Conservation (phyloP, 768 basidiomycete genomes). For the Lentinus tigrinus region DNA sequence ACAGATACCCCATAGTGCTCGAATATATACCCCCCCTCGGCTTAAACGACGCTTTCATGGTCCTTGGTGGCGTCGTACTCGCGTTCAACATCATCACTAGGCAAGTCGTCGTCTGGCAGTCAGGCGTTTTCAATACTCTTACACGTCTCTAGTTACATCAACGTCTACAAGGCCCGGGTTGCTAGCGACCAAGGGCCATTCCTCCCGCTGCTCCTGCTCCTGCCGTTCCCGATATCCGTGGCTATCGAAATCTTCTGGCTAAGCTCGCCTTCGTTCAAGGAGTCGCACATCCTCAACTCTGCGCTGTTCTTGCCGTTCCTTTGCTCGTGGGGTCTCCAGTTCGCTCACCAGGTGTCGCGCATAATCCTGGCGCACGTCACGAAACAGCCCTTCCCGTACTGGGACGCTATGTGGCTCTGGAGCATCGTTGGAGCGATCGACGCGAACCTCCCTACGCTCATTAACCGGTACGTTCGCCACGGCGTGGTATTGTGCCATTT, state of each 20-base stretch:
- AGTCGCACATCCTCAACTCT: slow-evolving; percentile 72
- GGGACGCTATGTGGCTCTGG: slow-evolving; percentile 88
- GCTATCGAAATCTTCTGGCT: slow-evolving; percentile 83
- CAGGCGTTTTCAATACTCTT: too few species aligned
- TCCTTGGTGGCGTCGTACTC: slow-evolving; percentile 67
- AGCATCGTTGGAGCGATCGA: slow-evolving; percentile 76
- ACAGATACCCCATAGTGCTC: slow-evolving; percentile 47
- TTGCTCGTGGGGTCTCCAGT: slow-evolving; percentile 90
- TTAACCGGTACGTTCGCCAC: slow-evolving; percentile 55
- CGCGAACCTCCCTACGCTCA: slow-evolving; percentile 70
- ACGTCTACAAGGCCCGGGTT: slow-evolving; percentile 67
- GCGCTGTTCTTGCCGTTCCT: slow-evolving; percentile 84
- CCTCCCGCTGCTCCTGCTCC: slow-evolving; percentile 67
- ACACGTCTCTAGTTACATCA: slow-evolving; percentile 59
- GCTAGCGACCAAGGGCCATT: slow-evolving; percentile 40
- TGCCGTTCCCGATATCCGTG: slow-evolving; percentile 76
- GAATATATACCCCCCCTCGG: slow-evolving; percentile 60
- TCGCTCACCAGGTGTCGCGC: slow-evolving; percentile 85
- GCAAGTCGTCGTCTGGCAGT: slow-evolving; percentile 22
- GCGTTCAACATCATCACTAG: slow-evolving; percentile 78
- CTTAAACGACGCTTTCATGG: slow-evolving; percentile 87
- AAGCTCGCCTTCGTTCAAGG: slow-evolving; percentile 55
- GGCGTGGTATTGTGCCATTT: background rate
- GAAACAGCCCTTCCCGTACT: slow-evolving; percentile 76
- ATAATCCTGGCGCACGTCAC: slow-evolving; percentile 96